A percentile compares a stretch with the other conserved stretches of the same genome.
Conservation (phyloP, 371 early-diverging fungal genomes). For the Apophysomyces sp. region DNA sequence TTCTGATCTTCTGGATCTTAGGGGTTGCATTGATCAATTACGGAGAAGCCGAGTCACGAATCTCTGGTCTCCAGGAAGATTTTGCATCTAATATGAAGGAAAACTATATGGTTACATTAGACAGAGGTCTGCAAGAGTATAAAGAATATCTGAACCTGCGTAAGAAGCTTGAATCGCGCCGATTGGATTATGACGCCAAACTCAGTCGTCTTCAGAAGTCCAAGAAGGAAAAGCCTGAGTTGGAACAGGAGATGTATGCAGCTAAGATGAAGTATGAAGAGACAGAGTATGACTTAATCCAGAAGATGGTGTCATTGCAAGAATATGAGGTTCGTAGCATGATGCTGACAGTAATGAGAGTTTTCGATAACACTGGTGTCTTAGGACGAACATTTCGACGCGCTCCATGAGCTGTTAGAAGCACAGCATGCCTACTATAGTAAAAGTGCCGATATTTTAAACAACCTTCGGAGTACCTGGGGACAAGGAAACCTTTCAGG, state of each 20-base stretch:
- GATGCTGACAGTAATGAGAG: not conserved
- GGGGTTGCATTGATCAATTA: constrained; percentile 53
- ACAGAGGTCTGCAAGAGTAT: constrained; percentile 49
- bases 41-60: constrained; percentile 64
- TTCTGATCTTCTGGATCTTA: constrained; percentile 6
- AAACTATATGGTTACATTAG: constrained; percentile 48
- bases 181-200: constrained; percentile 93
- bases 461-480: constrained; percentile 18
- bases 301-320: constrained; percentile 66
- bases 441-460: constrained; percentile 43
- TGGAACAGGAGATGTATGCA: constrained; percentile 88
- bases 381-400: constrained; percentile 58
- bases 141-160: constrained; percentile 69
- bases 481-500: constrained; percentile 2
- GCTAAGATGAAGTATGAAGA: constrained; percentile 93
- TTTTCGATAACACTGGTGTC: not conserved
- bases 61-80: constrained; percentile 62
- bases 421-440: constrained; percentile 55
- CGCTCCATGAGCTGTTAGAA: constrained; percentile 55
- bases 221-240: constrained; percentile 87
- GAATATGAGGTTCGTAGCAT: constrained; percentile 60
- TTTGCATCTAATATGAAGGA: constrained; percentile 42
- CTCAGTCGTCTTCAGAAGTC: constrained; percentile 80
- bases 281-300: constrained; percentile 65
- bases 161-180: constrained; percentile 84